Base-by-base conservation (phyloP, 2,329 filamentous ascomycete species). In the Ophiocordyceps robertsii region DNA sequence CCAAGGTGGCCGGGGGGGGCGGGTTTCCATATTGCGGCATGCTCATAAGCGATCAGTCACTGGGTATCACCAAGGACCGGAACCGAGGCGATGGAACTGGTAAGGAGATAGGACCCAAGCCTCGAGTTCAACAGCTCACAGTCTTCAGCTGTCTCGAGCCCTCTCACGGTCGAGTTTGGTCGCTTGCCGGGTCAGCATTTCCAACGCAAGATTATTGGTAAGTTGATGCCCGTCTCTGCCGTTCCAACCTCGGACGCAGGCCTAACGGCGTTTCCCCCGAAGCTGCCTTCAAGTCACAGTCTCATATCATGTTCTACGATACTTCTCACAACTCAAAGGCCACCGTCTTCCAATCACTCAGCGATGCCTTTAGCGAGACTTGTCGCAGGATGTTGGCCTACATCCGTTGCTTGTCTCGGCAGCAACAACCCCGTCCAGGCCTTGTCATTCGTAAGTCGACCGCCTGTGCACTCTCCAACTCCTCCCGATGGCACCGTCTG, bases 21-120 rank as follows among this genome's bases (percentile, higher is more conserved):
- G 51, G 50, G n/a, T 96, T 98, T 57, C 87, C 90, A 0, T 98
- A 95, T 60, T 96, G 92, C 55, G 92, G 92, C 33, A 76, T 77
- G 36, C 60, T 77, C 14, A 87, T 98, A 51, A 68, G 95, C 55
- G 84, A 78, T 16, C 64, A 63, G 41, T 88, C 82, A 0, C 66
- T 98, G 27, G 79, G 87, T 46, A 73, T 96, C 39, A 72, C 68
- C 53, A 88, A 84, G 55, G 80, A 87, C 53, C 67, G 72, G 38
- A 70, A 76, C 29, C 68, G 72, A 39, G 62, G 62, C 47, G 70
- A 63, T 44, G 63, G 60, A 49, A 64, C 58, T 40, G 69, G 69
- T 82, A 69, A 54, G 70, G 29, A 36, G 55, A 37, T 46, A 5
- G 35, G 8, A 4, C 7, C 24, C 14, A 6, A 10, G n/a, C 12